Base-by-base conservation (phyloP, 2,329 filamentous ascomycete genomes). In the Paradendryphiella salina region DNA sequence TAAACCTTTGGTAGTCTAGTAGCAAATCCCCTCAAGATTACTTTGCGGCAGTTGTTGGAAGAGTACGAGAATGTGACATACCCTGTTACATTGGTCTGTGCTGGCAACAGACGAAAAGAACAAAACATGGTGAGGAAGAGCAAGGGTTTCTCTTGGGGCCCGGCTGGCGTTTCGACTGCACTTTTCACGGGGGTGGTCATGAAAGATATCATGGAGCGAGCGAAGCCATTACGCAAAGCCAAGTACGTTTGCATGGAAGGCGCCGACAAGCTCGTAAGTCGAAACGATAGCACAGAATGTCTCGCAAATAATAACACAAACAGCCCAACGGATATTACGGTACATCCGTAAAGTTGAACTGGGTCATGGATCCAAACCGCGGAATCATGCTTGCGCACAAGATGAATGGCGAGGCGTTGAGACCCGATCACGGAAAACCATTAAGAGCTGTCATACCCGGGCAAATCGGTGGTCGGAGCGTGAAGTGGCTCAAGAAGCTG, bases 141-240 rank as follows among this genome's bases (percentile, higher is more conserved):
- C 1, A 95, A 96, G 64, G 92, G 92, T 0, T 96, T 96, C 75
- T 96, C 90, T 2, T 96, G 92, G 92, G 92, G 92, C 29, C 80
- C 92, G 1, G 91, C 89, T 3, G 92, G 91, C 18, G 71, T 96
- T 5, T 95, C 90, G 0, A 96, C 90, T 0, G 90, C 90, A 0
- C 76, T 96, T 0, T 96, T 89, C 80, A 96, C 92, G 0, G 92
- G 92, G 17, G 87, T 91, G 0, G 77, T 86, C 33, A 84, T 96
- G 72, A 79, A 79, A 1, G 87, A 93, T 54, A 73, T 96, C 3
- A 77, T 96, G 13, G 79, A 78, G 50, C 80, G 78, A 55, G 90
- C 90, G 2, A 83, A 77, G 51, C 90, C 90, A 0, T 77, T 80
- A 60, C 81, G 86, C 52, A 83, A 82, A 45, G 91, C 90, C 1